These are phyloP conservation scores for Vicia villosa DNA, from an alignment of 306 rosid species.

Conservation along the genomic window DNA sequence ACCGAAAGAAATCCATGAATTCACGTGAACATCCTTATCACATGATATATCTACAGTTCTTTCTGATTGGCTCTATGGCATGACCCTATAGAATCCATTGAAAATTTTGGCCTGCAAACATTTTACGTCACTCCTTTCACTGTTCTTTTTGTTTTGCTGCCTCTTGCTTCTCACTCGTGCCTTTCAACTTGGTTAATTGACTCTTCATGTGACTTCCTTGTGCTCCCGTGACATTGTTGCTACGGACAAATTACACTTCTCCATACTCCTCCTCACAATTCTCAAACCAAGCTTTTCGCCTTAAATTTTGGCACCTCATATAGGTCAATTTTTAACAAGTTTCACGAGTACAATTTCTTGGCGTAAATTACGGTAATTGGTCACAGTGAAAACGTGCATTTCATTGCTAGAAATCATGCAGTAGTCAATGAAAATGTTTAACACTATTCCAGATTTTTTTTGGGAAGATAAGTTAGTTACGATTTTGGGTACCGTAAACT, in stretches of 20 bases:
- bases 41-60: constrained; percentile 39
- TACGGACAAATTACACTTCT: constrained; percentile 40
- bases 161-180: constrained; percentile 12
- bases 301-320: constrained; percentile 34
- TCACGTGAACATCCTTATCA: constrained; percentile 52
- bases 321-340: constrained; percentile 13
- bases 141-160: background rate
- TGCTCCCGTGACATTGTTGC: constrained; percentile 56
- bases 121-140: constrained; percentile 8
- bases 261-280: background rate
- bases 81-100: constrained; percentile 19
- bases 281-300: constrained; percentile 36
- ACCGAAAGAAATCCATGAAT: constrained; percentile 43
- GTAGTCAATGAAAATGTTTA: background rate
- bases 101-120: constrained; percentile 38
- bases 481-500: background rate
- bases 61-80: constrained; percentile 24
- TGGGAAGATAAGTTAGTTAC: no score
- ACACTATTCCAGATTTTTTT: no score
- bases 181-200: constrained; percentile 29
- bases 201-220: constrained; percentile 52
- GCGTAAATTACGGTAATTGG: constrained; percentile 46
- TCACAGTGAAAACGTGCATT: constrained; percentile 3
- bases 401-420: background rate
- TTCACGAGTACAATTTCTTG: constrained; percentile 14